Conservation (phyloP, 352 stramenopile genomes). For the Blastocystis sp. region DNA sequence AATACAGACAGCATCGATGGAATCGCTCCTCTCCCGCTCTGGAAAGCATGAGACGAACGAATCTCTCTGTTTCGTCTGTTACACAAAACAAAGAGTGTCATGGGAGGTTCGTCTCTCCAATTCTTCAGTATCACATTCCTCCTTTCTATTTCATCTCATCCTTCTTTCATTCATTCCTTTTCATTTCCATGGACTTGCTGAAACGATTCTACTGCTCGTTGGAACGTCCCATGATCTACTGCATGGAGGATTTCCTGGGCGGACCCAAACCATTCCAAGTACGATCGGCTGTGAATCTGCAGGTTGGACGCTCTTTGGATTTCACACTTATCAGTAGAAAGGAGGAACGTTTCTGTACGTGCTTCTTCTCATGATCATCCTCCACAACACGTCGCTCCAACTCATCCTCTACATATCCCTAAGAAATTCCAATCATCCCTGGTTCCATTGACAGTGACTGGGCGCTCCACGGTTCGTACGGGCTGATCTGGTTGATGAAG, state of each 20-base stretch:
- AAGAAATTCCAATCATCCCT: neutral
- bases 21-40: neutral
- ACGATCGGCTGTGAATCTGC: constrained; percentile 2
- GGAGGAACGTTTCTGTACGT: constrained; percentile 44
- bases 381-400: constrained; percentile 24
- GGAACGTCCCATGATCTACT: neutral
- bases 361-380: constrained; percentile 31
- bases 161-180: neutral
- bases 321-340: neutral
- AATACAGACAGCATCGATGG: neutral
- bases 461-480: constrained; percentile 43
- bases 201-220: neutral
- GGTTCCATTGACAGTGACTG: neutral
- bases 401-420: constrained; percentile 12
- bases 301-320: neutral
- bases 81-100: neutral
- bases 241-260: constrained; percentile 11
- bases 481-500: constrained; percentile 42
- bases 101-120: neutral
- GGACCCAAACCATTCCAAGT: constrained; percentile 14
- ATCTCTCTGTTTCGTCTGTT: neutral
- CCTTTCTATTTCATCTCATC: neutral
- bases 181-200: neutral
- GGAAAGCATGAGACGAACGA: neutral
- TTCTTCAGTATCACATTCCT: neutral